A percentile compares a stretch with the other conserved stretches of the same genome.
These are phyloP conservation scores for Meyerozyma athensensis DNA, from an alignment of 1,139 yeast species.

Conservation along the genomic window DNA sequence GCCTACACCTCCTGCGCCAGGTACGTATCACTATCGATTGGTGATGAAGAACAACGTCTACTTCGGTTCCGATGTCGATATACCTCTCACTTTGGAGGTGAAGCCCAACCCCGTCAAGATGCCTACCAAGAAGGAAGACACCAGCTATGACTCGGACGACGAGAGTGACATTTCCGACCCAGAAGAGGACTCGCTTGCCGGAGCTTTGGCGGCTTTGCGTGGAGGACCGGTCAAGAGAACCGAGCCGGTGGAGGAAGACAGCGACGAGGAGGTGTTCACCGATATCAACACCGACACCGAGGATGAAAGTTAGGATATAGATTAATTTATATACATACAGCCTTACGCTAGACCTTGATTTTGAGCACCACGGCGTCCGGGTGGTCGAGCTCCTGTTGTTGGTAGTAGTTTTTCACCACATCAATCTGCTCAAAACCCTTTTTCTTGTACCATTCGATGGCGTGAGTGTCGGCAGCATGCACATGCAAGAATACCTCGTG, in stretches of 20 bases:
- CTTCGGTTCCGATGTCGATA: constrained; percentile 67
- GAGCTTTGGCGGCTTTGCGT: constrained; percentile 58
- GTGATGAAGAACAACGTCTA: constrained; percentile 61
- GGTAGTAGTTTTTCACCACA: constrained; percentile 45
- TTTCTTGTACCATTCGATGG: constrained; percentile 51
- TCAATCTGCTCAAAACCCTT: constrained; percentile 47
- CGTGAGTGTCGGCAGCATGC: constrained; percentile 40
- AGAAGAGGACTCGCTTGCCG: constrained; percentile 61
- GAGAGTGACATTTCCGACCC: constrained; percentile 62
- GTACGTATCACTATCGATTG: constrained; percentile 61
- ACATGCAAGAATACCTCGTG: constrained; percentile 61
- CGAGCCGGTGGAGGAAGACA: constrained; percentile 33
- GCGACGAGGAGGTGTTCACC: constrained; percentile 40
- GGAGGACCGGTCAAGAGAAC: constrained; percentile 44
- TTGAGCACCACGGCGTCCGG: constrained; percentile 44
- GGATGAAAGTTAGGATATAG: constrained; percentile 39
- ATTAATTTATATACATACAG: neutral
- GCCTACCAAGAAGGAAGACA: constrained; percentile 17
- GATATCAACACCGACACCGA: constrained; percentile 52
- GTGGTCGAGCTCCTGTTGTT: constrained; percentile 38
- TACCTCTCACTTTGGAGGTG: constrained; percentile 60
- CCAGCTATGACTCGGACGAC: constrained; percentile 29
- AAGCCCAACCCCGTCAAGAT: constrained; percentile 39
- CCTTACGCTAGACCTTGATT: constrained; percentile 5
- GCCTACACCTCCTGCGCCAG: constrained; percentile 67